Evolutionary conservation across 768 basidiomycete genomes (phyloP), one percentile per base, ranked within the genome.

Genomic region (Paxillus rubicundulus): DNA sequence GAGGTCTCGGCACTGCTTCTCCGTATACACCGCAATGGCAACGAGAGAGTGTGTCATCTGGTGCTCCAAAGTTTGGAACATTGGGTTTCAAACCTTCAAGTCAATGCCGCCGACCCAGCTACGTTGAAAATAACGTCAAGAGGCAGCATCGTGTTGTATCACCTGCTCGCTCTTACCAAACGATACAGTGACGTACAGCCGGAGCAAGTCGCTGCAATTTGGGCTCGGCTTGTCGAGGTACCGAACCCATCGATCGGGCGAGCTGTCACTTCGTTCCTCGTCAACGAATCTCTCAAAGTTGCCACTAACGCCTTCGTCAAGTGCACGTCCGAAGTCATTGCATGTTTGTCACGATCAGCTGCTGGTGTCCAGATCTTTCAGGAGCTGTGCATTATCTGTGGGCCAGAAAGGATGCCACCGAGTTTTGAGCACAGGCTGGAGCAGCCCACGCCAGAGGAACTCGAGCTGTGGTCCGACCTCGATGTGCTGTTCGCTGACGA

Each of bases 241-340:
- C 84, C 86, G 21, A 76, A 84, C 58, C 78, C 84, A 49, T 76
- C 80, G 20, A 92, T 93, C 54, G 88, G 89, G 2, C 87, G 85
- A 49, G 89, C 90, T 3, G 76, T 92, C 14, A 77, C 89, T 45
- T 80, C 86, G 28, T 98, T 92, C 69, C 74, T 98, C 3, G 74
- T 96, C 33, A 91, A 93, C 58, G 92, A 96, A 61, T 89, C 91
- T 1, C 84, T 87, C 57, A 89, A 87, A 67, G 85, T 94, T 39
- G 86, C 88, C 36, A 92, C 83, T 57, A 77, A 80, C 5, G 79
- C 83, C 14, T 95, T 91, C 68, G 80, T 96, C 53, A 76, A 75
- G 40, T 89, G 89, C 61, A 88, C 89, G 1, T 82, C 87, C 40
- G 86, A 86, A 57, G 82, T 95, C 47, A 81, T 96, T 18, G 87